Conservation (phyloP, 371 early-diverging fungal genomes). For the Lichtheimia ornata region DNA sequence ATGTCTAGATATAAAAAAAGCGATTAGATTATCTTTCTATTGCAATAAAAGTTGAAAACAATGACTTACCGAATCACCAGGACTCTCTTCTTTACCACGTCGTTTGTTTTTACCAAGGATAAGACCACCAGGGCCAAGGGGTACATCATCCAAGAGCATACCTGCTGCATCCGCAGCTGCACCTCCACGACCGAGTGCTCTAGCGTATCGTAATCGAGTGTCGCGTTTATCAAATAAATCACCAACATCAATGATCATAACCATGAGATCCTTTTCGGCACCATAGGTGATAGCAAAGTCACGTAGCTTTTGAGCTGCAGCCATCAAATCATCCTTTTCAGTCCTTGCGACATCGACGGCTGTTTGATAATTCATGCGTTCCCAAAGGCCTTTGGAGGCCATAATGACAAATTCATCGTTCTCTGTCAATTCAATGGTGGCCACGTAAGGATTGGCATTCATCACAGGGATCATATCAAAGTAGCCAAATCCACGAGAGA, state of each 20-base stretch:
- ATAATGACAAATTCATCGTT: constrained; percentile 91
- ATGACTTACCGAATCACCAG: constrained; percentile 56
- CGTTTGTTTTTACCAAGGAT: constrained; percentile 42
- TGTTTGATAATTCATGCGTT: constrained; percentile 76
- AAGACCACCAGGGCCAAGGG: constrained; percentile 15
- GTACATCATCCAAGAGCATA: constrained; percentile 27
- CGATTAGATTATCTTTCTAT: not conserved
- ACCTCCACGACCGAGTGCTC: constrained; percentile 25
- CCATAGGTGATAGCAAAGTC: constrained; percentile 88
- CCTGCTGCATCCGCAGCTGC: constrained; percentile 19
- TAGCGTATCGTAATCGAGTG: constrained; percentile 27
- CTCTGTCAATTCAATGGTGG: constrained; percentile 69
- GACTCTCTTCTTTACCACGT: constrained; percentile 52
- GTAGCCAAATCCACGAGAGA: constrained; percentile 86
- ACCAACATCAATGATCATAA: constrained; percentile 83
- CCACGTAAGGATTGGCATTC: constrained; percentile 83
- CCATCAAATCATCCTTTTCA: constrained; percentile 71
- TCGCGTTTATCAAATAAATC: constrained; percentile 67
- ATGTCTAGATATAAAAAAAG: constrained; percentile 24
- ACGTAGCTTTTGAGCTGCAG: constrained; percentile 81
- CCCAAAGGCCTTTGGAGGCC: constrained; percentile 84
- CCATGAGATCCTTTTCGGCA: constrained; percentile 73
- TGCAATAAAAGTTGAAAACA: not conserved
- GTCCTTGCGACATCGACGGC: constrained; percentile 85
- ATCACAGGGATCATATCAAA: constrained; percentile 82